Percentiles rank a stretch among this genome's conserved stretches.
Conservation (phyloP, 2,329 filamentous ascomycete genomes). For the Colletotrichum euphorbiae region DNA sequence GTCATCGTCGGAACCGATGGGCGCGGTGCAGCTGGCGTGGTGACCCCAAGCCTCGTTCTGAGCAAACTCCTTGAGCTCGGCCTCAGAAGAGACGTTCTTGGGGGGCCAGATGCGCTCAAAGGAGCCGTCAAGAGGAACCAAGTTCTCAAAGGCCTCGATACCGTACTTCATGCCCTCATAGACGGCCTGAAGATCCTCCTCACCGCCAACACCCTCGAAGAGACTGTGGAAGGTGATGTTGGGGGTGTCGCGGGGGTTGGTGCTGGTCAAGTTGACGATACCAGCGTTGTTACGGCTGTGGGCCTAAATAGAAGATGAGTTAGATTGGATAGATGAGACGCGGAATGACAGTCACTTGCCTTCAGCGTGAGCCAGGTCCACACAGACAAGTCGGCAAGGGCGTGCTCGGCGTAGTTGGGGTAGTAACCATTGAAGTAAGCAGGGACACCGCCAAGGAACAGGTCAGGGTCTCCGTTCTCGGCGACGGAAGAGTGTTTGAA, state of each 20-base stretch:
- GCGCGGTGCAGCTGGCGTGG: conserved; percentile 66
- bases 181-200: conserved; percentile 56
- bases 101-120: conserved; percentile 51
- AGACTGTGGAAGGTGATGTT: conserved; percentile 68
- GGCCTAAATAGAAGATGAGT: conserved; percentile 42
- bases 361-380: conserved; percentile 62
- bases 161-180: conserved; percentile 60
- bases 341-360: background rate
- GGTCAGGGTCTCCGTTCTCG: conserved; percentile 58
- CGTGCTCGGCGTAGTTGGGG: conserved; percentile 62
- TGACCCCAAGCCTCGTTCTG: conserved; percentile 63
- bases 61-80: conserved; percentile 58
- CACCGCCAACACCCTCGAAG: conserved; percentile 58
- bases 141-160: conserved; percentile 53
- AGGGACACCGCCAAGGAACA: conserved; percentile 66
- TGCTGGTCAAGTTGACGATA: conserved; percentile 69
- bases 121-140: conserved; percentile 53
- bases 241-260: conserved; percentile 71
- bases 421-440: conserved; percentile 67
- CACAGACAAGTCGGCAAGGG: conserved; percentile 55
- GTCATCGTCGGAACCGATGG: conserved; percentile 67
- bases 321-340: too few species aligned
- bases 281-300: conserved; percentile 67
- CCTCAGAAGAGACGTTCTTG: conserved; percentile 53
- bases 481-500: conserved; percentile 50